Evolutionary conservation across 225 moss, liverwort and hornwort genomes (phyloP).

Genomic region (Thuidium tamariscinum): DNA sequence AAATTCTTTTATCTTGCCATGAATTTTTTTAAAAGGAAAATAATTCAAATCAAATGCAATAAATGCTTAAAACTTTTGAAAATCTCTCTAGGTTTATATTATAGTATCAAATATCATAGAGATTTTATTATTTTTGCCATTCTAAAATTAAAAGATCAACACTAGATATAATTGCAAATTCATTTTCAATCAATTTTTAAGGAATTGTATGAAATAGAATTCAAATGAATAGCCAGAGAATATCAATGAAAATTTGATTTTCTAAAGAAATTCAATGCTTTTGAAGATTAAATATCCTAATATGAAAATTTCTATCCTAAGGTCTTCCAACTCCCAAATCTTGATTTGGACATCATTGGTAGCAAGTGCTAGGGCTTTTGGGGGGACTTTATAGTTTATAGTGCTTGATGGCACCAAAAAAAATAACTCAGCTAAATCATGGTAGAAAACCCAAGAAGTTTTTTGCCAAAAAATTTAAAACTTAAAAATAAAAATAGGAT

Average conservation of each 20-base stretch:
- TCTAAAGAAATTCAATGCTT: not conserved
- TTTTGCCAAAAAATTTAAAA: too few species aligned
- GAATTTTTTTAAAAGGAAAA: not conserved
- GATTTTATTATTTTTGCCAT: not conserved
- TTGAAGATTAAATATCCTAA: rapidly evolving
- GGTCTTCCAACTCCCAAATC: rapidly evolving
- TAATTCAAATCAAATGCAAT: not conserved
- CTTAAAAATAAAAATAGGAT: too few species aligned
- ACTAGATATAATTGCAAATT: not conserved
- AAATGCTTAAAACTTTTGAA: not conserved
- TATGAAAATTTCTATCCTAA: not conserved
- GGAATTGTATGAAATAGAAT: not conserved
- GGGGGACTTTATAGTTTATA: too few species aligned
- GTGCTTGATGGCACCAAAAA: too few species aligned
- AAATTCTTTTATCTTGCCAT: not conserved
- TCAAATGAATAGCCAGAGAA: not conserved
- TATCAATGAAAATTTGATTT: not conserved
- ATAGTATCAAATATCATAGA: too few species aligned
- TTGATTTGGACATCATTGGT: rapidly evolving
- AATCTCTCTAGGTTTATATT: not conserved
- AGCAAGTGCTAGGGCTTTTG: not conserved
- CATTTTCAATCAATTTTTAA: not conserved
- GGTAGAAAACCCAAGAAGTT: too few species aligned
- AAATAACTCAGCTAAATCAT: too few species aligned
- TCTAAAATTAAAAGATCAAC: not conserved